Conservation (phyloP, 169 alveolate genomes). For the Plasmodium fragile region DNA sequence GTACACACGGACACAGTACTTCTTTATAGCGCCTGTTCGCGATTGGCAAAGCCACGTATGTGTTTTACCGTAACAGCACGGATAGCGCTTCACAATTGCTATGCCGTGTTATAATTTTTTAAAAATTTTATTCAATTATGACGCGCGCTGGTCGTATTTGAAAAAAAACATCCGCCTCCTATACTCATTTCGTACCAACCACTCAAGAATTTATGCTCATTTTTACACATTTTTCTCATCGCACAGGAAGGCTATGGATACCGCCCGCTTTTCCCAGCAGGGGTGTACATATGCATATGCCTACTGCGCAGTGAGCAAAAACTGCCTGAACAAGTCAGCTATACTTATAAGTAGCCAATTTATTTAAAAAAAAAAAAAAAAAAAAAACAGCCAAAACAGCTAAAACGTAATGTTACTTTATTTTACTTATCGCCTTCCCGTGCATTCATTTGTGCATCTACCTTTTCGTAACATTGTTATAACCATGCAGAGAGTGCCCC, state of each 20-base stretch:
- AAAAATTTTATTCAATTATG: background rate
- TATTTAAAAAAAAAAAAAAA: background rate
- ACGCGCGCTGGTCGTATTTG: background rate
- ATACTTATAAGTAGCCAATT: background rate
- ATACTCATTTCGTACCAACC: background rate
- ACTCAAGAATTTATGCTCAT: background rate
- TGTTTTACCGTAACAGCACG: background rate
- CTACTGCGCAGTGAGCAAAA: background rate
- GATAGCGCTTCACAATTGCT: background rate
- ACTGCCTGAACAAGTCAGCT: constrained; percentile 1
- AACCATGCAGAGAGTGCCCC: background rate
- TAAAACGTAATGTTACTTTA: background rate
- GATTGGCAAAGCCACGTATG: background rate
- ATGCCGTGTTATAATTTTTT: background rate
- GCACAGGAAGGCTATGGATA: background rate
- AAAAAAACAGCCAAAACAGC: background rate
- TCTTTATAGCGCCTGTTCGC: background rate
- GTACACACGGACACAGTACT: background rate
- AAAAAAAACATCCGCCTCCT: background rate
- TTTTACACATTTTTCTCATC: background rate
- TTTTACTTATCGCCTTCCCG: background rate
- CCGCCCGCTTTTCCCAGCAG: background rate
- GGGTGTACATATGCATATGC: background rate
- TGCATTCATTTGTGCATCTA: background rate
- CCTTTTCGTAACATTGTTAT: background rate